Evolutionary conservation across 768 basidiomycete genomes (phyloP), one percentile per base, ranked within the genome.

Genomic region (Boletus insuetus): DNA sequence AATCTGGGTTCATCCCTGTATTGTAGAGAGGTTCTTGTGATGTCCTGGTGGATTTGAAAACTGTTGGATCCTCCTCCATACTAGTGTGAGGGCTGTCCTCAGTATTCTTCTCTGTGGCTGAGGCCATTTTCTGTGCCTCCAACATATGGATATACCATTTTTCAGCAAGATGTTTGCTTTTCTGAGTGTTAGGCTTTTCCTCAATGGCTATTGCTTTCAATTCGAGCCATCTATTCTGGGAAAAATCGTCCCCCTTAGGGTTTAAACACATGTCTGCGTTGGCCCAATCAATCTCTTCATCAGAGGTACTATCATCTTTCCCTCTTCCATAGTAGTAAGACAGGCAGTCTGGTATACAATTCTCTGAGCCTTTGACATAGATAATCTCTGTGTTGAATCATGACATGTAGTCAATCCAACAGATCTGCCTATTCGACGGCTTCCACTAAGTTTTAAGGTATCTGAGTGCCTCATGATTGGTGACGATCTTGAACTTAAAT

Each of bases 301-400:
- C 29, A 9, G 8, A 2, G 8, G 29, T 0, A 2, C 29, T 29
- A 29, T 29, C 8, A 1, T 8, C 29, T 9, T 29, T 8, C 29
- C 9, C 29, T 8, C 29, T 29, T 29, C 9, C 8, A 29, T 9
- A 29, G 29, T 29, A 29, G 7, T 2, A 8, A 29, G 29, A 29
- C 9, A 29, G 2, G 2, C 29, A 29, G 2, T 29, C 29, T 0
- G 7, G 9, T 29, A 29, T 2, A 1, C 2, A 0, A 8, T 29
- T 29, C 29, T 6, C 42, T 17, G 8, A 16, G 4, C 16, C 7
- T 7, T 38, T 38, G 17, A 38, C 37, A 38, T 38, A 17, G 0
- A 26, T 22, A 16, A 16, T 17, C 6, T 44, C n/a, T 10, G 13
- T 14, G 13, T 41, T 5, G 9, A 41, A 41, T 22, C 20, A 11